Conservation (phyloP, 2,329 filamentous ascomycete genomes). For the Teratosphaeria nubilosa region DNA sequence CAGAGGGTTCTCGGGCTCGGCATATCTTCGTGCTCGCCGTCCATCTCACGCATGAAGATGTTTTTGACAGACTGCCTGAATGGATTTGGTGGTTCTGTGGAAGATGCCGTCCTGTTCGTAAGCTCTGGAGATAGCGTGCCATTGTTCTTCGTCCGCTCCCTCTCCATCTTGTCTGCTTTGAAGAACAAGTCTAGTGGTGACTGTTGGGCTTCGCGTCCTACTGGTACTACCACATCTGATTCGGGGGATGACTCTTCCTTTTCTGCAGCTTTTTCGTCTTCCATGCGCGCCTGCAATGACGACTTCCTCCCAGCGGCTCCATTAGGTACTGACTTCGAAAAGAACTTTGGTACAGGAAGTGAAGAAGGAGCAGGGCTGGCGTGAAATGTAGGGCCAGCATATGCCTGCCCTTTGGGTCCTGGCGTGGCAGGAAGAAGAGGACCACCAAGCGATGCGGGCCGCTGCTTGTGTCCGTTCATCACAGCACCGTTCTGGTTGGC, state of each 20-base stretch:
- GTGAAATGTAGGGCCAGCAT: slow-evolving; percentile 90
- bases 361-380: slow-evolving; percentile 85
- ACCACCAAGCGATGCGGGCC: slow-evolving; percentile 34
- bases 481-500: slow-evolving; percentile 11
- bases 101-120: slow-evolving; percentile 20
- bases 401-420: slow-evolving; percentile 46
- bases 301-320: slow-evolving; percentile 38
- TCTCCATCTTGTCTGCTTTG: slow-evolving; percentile 72
- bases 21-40: slow-evolving; percentile 36
- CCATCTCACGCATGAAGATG: slow-evolving; percentile 60
- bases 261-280: slow-evolving; percentile 33
- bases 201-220: slow-evolving; percentile 39
- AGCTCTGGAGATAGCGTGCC: slow-evolving; percentile 48
- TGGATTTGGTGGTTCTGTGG: slow-evolving; percentile 15
- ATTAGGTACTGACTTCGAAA: slow-evolving; percentile 63
- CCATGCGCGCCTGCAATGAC: slow-evolving; percentile 33
- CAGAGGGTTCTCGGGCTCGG: slow-evolving; percentile 15
- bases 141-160: slow-evolving; percentile 48
- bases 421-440: slow-evolving; percentile 31
- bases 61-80: slow-evolving; percentile 34
- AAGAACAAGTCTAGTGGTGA: slow-evolving; percentile 88
- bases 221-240: slow-evolving; percentile 33
- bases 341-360: slow-evolving; percentile 82
- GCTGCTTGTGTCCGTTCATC: slow-evolving; percentile 20
- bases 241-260: slow-evolving; percentile 43